A percentile compares a stretch with the other conserved stretches of the same genome.
Evolutionary conservation across 2,329 filamentous ascomycete species (phyloP).

Genomic region (Anisogramma anomala): DNA sequence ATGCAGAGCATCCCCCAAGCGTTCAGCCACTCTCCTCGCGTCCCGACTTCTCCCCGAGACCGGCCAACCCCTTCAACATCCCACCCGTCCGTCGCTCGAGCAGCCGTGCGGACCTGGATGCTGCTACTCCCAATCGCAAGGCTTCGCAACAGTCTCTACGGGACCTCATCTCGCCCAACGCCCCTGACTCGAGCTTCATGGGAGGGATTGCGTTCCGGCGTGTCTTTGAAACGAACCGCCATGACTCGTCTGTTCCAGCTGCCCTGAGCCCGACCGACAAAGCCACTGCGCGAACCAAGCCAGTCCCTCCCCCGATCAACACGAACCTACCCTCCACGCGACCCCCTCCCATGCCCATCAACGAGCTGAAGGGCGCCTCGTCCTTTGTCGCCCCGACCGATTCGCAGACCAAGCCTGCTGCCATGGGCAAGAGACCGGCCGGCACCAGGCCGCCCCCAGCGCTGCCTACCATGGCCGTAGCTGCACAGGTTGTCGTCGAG

Average conservation of each 20-base stretch:
- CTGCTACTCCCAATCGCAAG: constrained; percentile 9
- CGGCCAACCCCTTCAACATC: constrained; percentile 26
- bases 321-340: constrained; percentile 23
- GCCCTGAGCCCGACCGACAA: constrained; percentile 8
- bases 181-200: constrained; percentile 36
- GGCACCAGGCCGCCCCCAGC: constrained; percentile 31
- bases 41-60: constrained; percentile 26
- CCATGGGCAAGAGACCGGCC: constrained; percentile 31
- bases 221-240: constrained; percentile 19
- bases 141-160: constrained; percentile 11
- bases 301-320: constrained; percentile 27
- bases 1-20: constrained; percentile 29
- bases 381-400: constrained; percentile 41
- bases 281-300: constrained; percentile 20
- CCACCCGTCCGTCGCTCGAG: constrained; percentile 42
- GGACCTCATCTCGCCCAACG: constrained; percentile 23
- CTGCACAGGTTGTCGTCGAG: constrained; percentile 22
- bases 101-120: constrained; percentile 26
- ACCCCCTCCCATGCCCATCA: constrained; percentile 20
- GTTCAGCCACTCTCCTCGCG: constrained; percentile 28
- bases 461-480: constrained; percentile 22
- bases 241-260: constrained; percentile 11
- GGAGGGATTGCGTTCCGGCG: constrained; percentile 42
- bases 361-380: constrained; percentile 22
- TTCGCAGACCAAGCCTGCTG: constrained; percentile 25